These are phyloP conservation scores for Pichia exigua DNA, from an alignment of 805 yeast genomes.

Conservation along the genomic window DNA sequence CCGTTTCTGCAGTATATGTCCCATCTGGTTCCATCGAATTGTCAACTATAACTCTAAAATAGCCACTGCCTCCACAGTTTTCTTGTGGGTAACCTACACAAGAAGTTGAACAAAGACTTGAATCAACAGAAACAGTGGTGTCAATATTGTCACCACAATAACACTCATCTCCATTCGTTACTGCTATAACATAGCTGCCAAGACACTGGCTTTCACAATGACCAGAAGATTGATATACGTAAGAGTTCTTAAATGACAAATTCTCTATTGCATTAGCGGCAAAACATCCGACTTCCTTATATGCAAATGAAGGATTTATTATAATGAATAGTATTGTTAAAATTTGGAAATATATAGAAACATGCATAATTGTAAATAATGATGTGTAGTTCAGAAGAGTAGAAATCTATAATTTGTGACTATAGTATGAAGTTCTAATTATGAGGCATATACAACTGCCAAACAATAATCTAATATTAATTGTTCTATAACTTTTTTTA, in stretches of 20 bases:
- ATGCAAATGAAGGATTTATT: constrained; percentile 4
- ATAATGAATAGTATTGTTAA: neutral
- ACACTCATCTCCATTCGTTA: constrained; percentile 47
- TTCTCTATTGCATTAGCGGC: constrained; percentile 21
- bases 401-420: neutral
- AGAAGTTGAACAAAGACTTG: constrained; percentile 33
- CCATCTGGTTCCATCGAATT: constrained; percentile 5
- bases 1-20: neutral
- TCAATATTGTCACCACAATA: constrained; percentile 54
- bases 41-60: constrained; percentile 40
- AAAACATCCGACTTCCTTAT: constrained; percentile 23
- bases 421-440: neutral
- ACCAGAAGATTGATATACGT: constrained; percentile 53
- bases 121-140: constrained; percentile 16
- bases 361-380: neutral
- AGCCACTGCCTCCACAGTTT: constrained; percentile 50
- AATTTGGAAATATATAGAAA: neutral
- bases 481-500: neutral
- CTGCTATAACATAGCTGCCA: constrained; percentile 33
- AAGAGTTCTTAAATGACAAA: constrained; percentile 36
- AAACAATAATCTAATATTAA: too few relatives aligned
- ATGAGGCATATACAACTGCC: neutral
- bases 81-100: constrained; percentile 61
- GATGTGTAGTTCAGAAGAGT: too few relatives aligned
- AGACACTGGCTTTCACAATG: constrained; percentile 51